phyloP scores from a whole-genome alignment of 352 stramenopile species.

The Pythium apleroticum region DNA sequence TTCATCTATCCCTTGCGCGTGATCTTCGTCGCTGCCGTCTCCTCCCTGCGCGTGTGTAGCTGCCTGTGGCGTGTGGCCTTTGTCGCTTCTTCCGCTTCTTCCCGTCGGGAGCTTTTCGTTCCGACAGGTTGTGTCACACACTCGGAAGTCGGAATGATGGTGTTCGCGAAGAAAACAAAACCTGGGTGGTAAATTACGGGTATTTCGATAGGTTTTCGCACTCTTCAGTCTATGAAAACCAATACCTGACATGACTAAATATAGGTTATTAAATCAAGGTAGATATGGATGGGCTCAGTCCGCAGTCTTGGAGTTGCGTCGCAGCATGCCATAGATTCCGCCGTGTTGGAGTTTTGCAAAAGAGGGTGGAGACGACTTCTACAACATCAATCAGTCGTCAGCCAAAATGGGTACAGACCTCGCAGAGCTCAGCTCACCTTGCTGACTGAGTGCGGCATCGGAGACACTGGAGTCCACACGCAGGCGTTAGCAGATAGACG shows the following conservation, averaged over 20 bases:
- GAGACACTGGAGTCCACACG: constrained; percentile 7
- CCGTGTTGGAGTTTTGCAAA: constrained; percentile 55
- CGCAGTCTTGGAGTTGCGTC: constrained; percentile 24
- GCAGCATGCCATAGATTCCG: constrained; percentile 73
- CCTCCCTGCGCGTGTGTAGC: not conserved
- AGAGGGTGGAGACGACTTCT: constrained; percentile 31
- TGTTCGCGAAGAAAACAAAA: not conserved
- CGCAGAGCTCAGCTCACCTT: constrained; percentile 11
- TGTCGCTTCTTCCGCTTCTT: not conserved
- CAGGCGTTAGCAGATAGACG: not conserved
- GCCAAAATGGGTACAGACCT: not conserved
- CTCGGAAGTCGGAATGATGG: constrained; percentile 9
- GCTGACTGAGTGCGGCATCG: constrained; percentile 7
- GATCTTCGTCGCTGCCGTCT: not conserved
- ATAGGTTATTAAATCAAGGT: constrained; percentile 3
- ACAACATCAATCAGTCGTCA: not conserved
- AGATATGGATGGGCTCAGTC: not conserved
- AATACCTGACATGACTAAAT: not conserved
- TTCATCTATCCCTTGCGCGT: constrained; percentile 44
- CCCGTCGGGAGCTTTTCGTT: not conserved
- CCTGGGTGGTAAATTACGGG: constrained; percentile 1
- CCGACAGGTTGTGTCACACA: constrained; percentile 10
- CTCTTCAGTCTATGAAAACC: not conserved
- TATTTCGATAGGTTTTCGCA: not conserved
- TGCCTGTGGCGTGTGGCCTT: not conserved